Evolutionary conservation across 2,329 filamentous ascomycete species (phyloP).

Genomic region (Colletotrichum sp.): DNA sequence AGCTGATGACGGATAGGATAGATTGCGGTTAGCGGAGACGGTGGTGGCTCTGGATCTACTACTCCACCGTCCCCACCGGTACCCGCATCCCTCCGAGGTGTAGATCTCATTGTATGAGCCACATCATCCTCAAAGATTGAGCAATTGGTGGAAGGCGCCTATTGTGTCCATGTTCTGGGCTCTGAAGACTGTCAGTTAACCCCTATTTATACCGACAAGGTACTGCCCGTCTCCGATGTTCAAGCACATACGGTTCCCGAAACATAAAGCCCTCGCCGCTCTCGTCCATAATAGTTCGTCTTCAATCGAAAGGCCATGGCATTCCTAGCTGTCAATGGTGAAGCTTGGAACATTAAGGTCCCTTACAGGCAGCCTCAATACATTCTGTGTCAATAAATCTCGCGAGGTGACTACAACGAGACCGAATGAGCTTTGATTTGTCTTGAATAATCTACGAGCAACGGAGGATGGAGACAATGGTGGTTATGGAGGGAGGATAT

Average conservation of each 20-base stretch:
- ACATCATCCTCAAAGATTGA: not conserved
- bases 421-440: not conserved
- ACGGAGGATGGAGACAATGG: not conserved
- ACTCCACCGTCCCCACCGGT: fast-evolving
- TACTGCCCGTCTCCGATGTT: fast-evolving
- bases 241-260: not conserved
- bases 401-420: too few relatives aligned
- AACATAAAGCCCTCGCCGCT: not conserved
- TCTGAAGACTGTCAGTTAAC: not conserved
- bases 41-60: fast-evolving
- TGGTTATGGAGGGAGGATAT: not conserved
- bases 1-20: fast-evolving
- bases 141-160: not conserved
- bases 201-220: not conserved
- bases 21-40: fast-evolving
- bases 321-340: too few relatives aligned
- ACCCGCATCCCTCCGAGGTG: not conserved
- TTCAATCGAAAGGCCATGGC: not conserved
- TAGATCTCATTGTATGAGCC: not conserved
- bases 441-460: not conserved
- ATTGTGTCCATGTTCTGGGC: not conserved
- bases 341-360: too few relatives aligned
- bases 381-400: too few relatives aligned
- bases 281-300: not conserved
- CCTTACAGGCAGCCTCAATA: too few relatives aligned